Conservation (phyloP, 345 rosid genomes). For the Eucalyptus erythrocorys region DNA sequence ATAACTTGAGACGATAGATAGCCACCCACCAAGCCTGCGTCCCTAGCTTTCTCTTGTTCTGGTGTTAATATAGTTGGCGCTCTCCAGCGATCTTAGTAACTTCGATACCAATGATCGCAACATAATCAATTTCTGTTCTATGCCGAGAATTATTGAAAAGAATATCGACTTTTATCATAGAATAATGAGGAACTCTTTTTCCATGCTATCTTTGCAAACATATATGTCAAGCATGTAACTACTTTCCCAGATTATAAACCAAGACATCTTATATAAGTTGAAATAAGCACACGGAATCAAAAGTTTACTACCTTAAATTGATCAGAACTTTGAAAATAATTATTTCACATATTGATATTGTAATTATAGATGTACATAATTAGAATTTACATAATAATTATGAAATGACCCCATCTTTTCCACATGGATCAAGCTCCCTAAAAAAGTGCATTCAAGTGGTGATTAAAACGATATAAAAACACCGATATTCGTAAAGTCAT, state of each 20-base stretch:
- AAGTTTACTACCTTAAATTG: not conserved
- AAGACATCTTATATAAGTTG: not conserved
- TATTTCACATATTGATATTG: not conserved
- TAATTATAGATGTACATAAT: not conserved
- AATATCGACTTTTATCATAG: not conserved
- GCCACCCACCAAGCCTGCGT: not conserved
- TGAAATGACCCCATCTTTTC: not conserved
- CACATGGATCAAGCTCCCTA: not conserved
- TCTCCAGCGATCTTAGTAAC: not conserved
- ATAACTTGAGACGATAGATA: accelerated
- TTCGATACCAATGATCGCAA: accelerated
- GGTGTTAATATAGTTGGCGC: not conserved
- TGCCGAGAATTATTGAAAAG: not conserved
- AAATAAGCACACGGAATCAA: not conserved
- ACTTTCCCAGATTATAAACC: not conserved
- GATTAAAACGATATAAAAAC: not conserved
- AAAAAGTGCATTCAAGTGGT: not conserved
- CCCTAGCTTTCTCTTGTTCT: not conserved
- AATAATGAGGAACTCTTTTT: not conserved
- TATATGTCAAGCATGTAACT: not conserved
- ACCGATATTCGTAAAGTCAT: not conserved
- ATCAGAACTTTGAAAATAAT: not conserved
- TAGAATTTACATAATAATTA: not conserved
- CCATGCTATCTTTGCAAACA: not conserved
- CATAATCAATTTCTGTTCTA: not conserved